These are phyloP conservation scores for Lyophyllum atratum DNA, from an alignment of 768 basidiomycete species.

Conservation along the genomic window DNA sequence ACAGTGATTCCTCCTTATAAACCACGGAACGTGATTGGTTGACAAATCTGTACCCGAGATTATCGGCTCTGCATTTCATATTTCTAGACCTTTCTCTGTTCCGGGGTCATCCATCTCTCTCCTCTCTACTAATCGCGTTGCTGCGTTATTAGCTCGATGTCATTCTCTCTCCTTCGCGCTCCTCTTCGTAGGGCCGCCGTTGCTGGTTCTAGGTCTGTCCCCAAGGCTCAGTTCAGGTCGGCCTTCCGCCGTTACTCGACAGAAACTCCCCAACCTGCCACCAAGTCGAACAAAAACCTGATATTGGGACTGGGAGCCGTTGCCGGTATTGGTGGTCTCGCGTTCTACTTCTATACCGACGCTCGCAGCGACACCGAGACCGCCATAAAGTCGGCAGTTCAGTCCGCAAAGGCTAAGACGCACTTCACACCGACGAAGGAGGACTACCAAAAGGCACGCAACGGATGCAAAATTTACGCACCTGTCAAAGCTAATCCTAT, in stretches of 20 bases:
- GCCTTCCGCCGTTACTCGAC: conserved; percentile 65
- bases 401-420: conserved; percentile 61
- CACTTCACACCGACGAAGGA: conserved; percentile 77
- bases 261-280: conserved; percentile 40
- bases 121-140: background rate
- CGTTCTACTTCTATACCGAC: conserved; percentile 62
- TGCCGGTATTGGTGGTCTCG: conserved; percentile 57
- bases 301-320: conserved; percentile 64
- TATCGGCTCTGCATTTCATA: conserved; percentile 9
- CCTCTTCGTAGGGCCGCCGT: conserved; percentile 48
- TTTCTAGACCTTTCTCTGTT: conserved; percentile 13
- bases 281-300: conserved; percentile 59
- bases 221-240: conserved; percentile 35
- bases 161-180: conserved; percentile 52
- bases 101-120: conserved; percentile 3
- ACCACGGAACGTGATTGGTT: conserved; percentile 22
- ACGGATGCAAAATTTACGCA: conserved; percentile 1
- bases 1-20: conserved; percentile 16
- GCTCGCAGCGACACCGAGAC: conserved; percentile 48
- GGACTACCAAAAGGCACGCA: conserved; percentile 84
- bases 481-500: background rate
- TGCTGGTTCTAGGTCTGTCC: conserved; percentile 30
- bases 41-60: conserved; percentile 14
- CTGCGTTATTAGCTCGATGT: conserved; percentile 41
- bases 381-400: conserved; percentile 60